Evolutionary conservation across 495 filamentous ascomycete genomes (phyloP).

Genomic region (Pyrenula aspistea): DNA sequence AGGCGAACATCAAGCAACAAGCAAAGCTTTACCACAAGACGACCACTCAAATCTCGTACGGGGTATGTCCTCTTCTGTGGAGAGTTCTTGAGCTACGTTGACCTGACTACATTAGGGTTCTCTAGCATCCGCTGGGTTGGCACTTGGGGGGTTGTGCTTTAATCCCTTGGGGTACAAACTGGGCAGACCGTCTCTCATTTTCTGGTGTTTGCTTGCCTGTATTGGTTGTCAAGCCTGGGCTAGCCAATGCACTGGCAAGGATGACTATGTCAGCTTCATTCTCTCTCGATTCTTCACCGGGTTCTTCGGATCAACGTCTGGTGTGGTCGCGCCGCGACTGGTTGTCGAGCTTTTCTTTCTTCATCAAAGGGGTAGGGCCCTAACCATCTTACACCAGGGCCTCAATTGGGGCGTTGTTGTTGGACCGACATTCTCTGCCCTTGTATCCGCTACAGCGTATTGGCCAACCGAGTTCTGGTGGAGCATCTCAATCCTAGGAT

Average conservation of each 20-base stretch:
- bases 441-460: slow-evolving; percentile 16
- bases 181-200: slow-evolving; percentile 14
- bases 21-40: slow-evolving; percentile 18
- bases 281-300: slow-evolving; percentile 20
- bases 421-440: slow-evolving; percentile 23
- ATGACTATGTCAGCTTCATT: slow-evolving; percentile 22
- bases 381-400: slow-evolving; percentile 16
- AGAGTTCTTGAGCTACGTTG: no score
- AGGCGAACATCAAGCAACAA: slow-evolving; percentile 17
- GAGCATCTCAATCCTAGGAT: slow-evolving; percentile 18
- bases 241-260: slow-evolving; percentile 13
- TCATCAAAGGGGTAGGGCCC: slow-evolving; percentile 21
- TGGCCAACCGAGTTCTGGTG: slow-evolving; percentile 31
- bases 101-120: slow-evolving; percentile 8
- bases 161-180: slow-evolving; percentile 12
- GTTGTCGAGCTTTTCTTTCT: slow-evolving; percentile 21
- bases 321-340: slow-evolving; percentile 13
- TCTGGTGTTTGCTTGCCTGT: slow-evolving; percentile 17
- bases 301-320: slow-evolving; percentile 12
- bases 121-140: slow-evolving; percentile 16
- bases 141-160: slow-evolving; percentile 15
- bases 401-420: slow-evolving; percentile 9
- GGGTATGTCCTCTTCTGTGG: slow-evolving; percentile 12
- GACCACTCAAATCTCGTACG: slow-evolving; percentile 18
- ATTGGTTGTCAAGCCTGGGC: slow-evolving; percentile 15